Evolutionary conservation across 176 grass and related monocot species (phyloP).

Genomic region (Oryza australiensis): DNA sequence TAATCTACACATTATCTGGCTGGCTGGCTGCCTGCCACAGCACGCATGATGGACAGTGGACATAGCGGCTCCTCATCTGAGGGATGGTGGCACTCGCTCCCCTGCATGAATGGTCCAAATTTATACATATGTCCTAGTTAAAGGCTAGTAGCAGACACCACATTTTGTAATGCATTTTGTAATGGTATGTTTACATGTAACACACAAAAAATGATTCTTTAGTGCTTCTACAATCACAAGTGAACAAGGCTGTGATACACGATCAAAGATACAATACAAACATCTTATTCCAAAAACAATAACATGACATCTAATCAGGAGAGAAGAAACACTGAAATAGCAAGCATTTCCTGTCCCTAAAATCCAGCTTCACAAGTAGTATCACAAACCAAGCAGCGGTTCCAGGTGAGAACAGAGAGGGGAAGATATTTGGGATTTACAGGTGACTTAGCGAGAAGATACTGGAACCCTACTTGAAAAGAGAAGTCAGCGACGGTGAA

Average conservation of each 20-base stretch:
- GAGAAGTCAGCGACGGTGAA: constrained; percentile 77
- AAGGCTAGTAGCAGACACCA: too few relatives aligned
- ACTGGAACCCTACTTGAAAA: constrained; percentile 54
- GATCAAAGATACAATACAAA: not conserved
- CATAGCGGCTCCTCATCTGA: too few relatives aligned
- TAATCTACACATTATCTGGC: too few relatives aligned
- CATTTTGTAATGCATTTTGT: too few relatives aligned
- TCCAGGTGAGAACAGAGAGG: not conserved
- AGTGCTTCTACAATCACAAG: not conserved
- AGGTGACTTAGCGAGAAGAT: not conserved
- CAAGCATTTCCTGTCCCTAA: not conserved
- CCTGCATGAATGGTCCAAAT: too few relatives aligned
- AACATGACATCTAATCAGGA: not conserved
- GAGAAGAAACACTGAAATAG: too few relatives aligned
- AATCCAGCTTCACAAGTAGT: not conserved
- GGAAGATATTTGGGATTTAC: not conserved
- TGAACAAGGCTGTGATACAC: not conserved
- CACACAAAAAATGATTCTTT: not conserved
- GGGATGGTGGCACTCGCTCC: too few relatives aligned
- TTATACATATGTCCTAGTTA: too few relatives aligned
- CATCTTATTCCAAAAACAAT: not conserved
- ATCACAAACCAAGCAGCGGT: not conserved
- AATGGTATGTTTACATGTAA: not conserved
- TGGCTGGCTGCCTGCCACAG: too few relatives aligned
- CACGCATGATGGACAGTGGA: too few relatives aligned